Percentiles rank a stretch among this genome's conserved stretches.
phyloP scores from a whole-genome alignment of 306 rosid species.

The Canavalia gladiata region DNA sequence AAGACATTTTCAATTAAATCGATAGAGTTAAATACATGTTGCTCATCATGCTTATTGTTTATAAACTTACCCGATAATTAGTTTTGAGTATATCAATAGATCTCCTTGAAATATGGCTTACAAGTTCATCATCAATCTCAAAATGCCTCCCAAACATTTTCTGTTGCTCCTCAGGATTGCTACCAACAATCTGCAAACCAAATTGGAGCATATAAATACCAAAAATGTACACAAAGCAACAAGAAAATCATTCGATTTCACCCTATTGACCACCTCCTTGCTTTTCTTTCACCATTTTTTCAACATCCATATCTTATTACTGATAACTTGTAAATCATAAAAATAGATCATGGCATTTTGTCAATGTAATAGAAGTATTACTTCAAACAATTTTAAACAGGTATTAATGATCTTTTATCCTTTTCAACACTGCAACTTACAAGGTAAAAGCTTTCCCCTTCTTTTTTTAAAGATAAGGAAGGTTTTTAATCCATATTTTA shows the following conservation, averaged over 20 bases:
- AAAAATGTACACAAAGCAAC: neutral
- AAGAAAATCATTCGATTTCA: neutral
- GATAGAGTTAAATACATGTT: neutral
- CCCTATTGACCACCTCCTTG: neutral
- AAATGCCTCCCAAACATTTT: constrained; percentile 97
- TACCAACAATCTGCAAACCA: constrained; percentile 74
- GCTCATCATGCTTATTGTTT: neutral
- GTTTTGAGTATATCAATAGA: constrained; percentile 88
- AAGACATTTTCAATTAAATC: constrained; percentile 18
- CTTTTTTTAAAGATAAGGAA: neutral
- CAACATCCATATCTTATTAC: constrained; percentile 12
- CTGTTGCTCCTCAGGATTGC: constrained; percentile 91
- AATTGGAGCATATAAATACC: constrained; percentile 10
- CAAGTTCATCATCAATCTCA: constrained; percentile 93
- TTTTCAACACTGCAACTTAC: neutral
- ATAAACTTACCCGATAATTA: constrained; percentile 80
- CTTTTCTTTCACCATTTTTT: constrained; percentile 33
- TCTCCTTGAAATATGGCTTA: constrained; percentile 85
- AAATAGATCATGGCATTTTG: constrained; percentile 10
- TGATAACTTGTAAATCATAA: neutral
- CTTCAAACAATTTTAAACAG: constrained; percentile 33
- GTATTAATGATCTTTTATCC: constrained; percentile 1
- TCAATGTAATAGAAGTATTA: neutral
- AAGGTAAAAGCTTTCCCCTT: constrained; percentile 12
- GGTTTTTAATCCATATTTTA: constrained; percentile 20